phyloP scores from a whole-genome alignment of 1,284 basidiomycete genomes.

The Cutaneotrichosporon sp. region DNA sequence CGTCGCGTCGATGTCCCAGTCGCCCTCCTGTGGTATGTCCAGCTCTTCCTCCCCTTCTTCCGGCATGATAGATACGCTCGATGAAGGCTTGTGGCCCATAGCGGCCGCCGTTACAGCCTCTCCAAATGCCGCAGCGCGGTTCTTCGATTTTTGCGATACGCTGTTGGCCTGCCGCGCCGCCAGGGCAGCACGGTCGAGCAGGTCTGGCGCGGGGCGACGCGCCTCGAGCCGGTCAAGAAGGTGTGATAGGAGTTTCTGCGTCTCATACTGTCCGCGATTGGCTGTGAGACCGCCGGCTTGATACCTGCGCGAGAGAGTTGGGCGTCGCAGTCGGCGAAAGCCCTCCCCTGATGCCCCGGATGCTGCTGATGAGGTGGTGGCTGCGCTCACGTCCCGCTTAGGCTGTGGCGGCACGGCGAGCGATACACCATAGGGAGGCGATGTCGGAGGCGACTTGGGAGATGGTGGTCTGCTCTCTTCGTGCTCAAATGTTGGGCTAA shows the following conservation, averaged over 20 bases:
- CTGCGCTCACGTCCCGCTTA: neutral
- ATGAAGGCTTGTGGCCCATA: neutral
- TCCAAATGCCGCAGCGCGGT: conserved; percentile 20
- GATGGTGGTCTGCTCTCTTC: neutral
- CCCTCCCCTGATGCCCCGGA: neutral
- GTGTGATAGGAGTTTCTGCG: conserved; percentile 37
- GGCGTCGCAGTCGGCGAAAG: conserved; percentile 1
- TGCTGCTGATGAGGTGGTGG: neutral
- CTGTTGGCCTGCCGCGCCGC: conserved; percentile 13
- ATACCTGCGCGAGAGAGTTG: conserved; percentile 4
- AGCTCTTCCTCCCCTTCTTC: conserved; percentile 22
- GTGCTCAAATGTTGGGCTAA: neutral
- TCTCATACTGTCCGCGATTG: conserved; percentile 36
- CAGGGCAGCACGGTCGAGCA: conserved; percentile 32
- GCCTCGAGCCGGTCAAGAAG: conserved; percentile 37
- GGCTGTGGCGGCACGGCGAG: neutral
- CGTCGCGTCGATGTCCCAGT: conserved; percentile 31
- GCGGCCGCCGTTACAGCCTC: conserved; percentile 24
- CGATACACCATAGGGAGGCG: too few relatives aligned
- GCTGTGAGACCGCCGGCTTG: neutral
- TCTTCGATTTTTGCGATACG: conserved; percentile 18
- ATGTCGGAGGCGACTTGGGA: neutral
- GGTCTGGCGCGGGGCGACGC: conserved; percentile 28
- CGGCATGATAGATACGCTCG: neutral
- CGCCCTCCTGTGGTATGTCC: conserved; percentile 22